Percentiles rank a stretch among this genome's conserved stretches.
Conservation (phyloP, 257 asterid species). For the Capsicum baccatum region DNA sequence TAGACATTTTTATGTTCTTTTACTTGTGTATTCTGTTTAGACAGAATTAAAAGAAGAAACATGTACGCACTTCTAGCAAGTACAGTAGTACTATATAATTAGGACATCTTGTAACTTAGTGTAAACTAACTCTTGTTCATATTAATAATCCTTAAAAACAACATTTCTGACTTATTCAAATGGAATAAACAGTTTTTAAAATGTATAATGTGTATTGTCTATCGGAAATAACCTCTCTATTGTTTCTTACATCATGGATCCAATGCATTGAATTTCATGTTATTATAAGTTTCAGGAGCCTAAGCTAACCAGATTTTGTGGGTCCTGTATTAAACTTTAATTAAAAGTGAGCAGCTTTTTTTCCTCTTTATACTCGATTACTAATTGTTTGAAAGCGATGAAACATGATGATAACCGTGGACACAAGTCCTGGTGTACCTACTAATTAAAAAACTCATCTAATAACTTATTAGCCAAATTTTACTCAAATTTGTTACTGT, state of each 20-base stretch:
- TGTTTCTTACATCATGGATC: slow-evolving; percentile 23
- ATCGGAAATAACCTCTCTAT: too few species aligned
- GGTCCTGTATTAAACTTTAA: slow-evolving; percentile 40
- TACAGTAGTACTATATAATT: neutral
- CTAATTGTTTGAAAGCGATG: neutral
- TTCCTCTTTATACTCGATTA: neutral
- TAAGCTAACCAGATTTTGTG: slow-evolving; percentile 53
- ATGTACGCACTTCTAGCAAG: neutral
- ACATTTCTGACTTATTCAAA: slow-evolving; percentile 3
- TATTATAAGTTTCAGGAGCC: slow-evolving; percentile 40
- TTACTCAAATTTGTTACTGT: too few species aligned
- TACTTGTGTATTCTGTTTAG: neutral
- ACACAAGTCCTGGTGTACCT: slow-evolving; percentile 26
- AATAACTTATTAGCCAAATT: too few species aligned
- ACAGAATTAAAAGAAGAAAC: neutral
- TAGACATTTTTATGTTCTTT: neutral
- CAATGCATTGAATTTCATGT: slow-evolving; percentile 33
- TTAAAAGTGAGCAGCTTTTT: slow-evolving; percentile 24
- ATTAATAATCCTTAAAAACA: neutral
- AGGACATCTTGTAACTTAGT: neutral
- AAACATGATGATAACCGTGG: slow-evolving; percentile 29
- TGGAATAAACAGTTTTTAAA: neutral
- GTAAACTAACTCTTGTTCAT: neutral
- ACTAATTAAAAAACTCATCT: neutral
- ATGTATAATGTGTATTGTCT: neutral